Evolutionary conservation across 345 rosid genomes (phyloP), one percentile per base, ranked within the genome.

Genomic region (Erucastrum elatum): DNA sequence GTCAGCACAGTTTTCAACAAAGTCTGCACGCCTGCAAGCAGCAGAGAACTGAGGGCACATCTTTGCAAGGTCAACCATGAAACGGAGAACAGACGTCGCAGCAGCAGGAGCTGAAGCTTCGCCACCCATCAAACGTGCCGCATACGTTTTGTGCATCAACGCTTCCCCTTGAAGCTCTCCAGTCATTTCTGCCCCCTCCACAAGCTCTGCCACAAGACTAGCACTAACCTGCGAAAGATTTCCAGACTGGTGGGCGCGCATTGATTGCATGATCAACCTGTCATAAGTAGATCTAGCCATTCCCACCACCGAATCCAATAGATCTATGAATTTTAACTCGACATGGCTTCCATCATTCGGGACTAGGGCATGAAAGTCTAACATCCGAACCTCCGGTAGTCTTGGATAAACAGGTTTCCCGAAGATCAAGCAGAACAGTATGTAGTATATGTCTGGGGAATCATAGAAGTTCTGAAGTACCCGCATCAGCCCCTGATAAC

Each of bases 161-260:
- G 99, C 99, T 85, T 96, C 99, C 82, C 99, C 99, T 86, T 93
- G 99, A 84, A 96, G 98, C 84, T 91, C 98, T 79, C 96, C 99
- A 46, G 91, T 88, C 92, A 87, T 90, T 84, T 96, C 98, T 58
- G 87, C 85, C 76, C 92, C 97, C 83, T 93, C 98, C 65, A 93
- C 88, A 79, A 96, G 96, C 85, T 96, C 96, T 78, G 97, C 96
- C 67, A 90, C 90, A 81, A 95, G 91, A 84, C 93, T 88, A 63
- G 94, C 90, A 84, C 94, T 89, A 77, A 89, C 82, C 86, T 87
- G 96, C 75, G 98, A 90, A 83, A 93, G 90, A 86, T 83, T 91
- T 46, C 99, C 99, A 71, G 92, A 87, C 84, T 96, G 90, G 58
- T 90, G 89, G 78, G 98, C 99, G 75, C 83, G 91, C 92, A 93